phyloP scores from a whole-genome alignment of 1,284 basidiomycete species.

The Lentinus polychrous region DNA sequence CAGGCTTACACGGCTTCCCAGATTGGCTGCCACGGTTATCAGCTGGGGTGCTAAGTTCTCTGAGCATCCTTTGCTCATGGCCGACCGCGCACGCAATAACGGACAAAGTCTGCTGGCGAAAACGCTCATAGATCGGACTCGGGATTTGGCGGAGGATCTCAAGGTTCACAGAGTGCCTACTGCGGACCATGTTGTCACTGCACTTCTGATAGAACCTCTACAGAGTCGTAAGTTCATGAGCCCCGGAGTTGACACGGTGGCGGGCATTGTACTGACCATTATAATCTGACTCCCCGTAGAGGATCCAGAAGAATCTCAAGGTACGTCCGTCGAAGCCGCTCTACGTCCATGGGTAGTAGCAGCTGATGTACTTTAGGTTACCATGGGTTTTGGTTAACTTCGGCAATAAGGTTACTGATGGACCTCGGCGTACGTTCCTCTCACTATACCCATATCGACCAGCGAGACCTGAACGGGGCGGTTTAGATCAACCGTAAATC shows the following conservation, averaged over 20 bases:
- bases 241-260: too few species aligned
- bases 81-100: conserved; percentile 66
- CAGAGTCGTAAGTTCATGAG: conserved; percentile 63
- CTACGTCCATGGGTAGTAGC: background rate
- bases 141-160: conserved; percentile 78
- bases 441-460: conserved; percentile 9
- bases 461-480: background rate
- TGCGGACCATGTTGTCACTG: conserved; percentile 74
- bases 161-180: conserved; percentile 80
- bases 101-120: conserved; percentile 75
- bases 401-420: conserved; percentile 71
- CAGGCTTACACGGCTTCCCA: conserved; percentile 4
- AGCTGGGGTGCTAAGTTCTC: conserved; percentile 92
- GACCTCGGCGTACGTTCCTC: conserved; percentile 54
- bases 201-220: conserved; percentile 68
- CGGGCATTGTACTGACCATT: too few species aligned
- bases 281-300: conserved; percentile 34
- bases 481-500: conserved; percentile 74
- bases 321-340: conserved; percentile 28
- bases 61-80: conserved; percentile 74
- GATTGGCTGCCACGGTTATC: conserved; percentile 78
- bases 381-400: conserved; percentile 75
- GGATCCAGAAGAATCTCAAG: conserved; percentile 57
- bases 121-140: conserved; percentile 69
- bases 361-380: conserved; percentile 41